Percentiles rank a stretch among this genome's conserved stretches.
Evolutionary conservation across 164 flowering plant species (phyloP).

Genomic region (Sedum album): DNA sequence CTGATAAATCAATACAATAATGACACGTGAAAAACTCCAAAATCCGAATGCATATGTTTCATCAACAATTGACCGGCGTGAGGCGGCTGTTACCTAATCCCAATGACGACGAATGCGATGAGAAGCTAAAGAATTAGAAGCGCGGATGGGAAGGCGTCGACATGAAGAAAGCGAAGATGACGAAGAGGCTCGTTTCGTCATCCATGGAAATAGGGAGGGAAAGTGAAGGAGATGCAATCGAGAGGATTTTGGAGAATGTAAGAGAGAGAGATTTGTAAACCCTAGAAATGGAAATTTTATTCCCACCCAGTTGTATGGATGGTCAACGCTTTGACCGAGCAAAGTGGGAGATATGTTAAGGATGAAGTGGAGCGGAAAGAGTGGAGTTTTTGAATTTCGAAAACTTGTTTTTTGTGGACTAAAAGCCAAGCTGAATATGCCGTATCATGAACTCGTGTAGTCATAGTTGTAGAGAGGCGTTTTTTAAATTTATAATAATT

Average conservation of each 20-base stretch:
- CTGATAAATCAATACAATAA: not conserved
- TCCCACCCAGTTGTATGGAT: not conserved
- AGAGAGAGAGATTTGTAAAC: not conserved
- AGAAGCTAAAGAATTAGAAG: not conserved
- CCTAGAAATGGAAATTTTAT: not conserved
- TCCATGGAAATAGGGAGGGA: not conserved
- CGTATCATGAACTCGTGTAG: too few species aligned
- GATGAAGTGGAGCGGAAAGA: not conserved
- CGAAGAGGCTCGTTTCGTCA: not conserved
- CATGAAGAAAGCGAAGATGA: not conserved
- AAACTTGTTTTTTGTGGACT: not conserved
- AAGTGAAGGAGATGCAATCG: not conserved
- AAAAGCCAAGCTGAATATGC: too few species aligned
- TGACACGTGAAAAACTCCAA: not conserved
- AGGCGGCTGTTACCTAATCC: not conserved
- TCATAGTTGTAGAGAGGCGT: too few species aligned
- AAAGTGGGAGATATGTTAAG: not conserved
- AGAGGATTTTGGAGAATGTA: too few species aligned
- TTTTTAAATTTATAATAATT: too few species aligned
- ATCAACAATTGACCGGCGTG: not conserved
- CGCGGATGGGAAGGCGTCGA: not conserved
- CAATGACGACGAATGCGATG: not conserved
- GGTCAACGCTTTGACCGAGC: conserved; percentile 2
- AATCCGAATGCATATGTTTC: not conserved
- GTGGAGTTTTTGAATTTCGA: not conserved